Base-by-base conservation (phyloP, 768 basidiomycete species). In the Suillus lakei region DNA sequence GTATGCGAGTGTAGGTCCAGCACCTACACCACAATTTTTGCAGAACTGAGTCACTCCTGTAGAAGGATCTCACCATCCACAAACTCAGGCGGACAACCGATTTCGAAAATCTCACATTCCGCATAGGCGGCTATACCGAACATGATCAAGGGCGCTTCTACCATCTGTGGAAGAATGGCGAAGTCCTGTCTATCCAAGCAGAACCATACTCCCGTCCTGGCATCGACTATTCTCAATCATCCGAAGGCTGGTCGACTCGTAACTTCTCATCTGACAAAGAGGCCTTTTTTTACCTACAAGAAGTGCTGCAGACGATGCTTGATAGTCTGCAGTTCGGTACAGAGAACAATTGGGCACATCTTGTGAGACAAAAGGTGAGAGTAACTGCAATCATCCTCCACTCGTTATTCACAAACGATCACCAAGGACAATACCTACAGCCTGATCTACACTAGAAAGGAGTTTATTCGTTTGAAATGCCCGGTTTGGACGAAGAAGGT, bases 401-500 rank as follows among this genome's bases (percentile, higher is more conserved):
- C 10, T 28, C 58, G 4, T 41, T 21, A 41, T 59, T 41, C 41
- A 59, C 26, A 41, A 12, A 28, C 18, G 6, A 28, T n/a, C 21
- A n/a, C 39, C 26, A 10, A 59, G 65, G 69, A 74, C 48, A 63
- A 63, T 16, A 67, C 43, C 3, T 75, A 76, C 44, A 70, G 70
- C 18, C 60, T 79, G 53, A 66, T 69, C n/a, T 78, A 77, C 59
- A 66, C 21, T 55, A 71, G 72, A 50, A 76, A 71, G 32, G 67
- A 30, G 34, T 60, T 69, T 34, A 30, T 78, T 12, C 61, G 62
- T 41, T 21, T 59, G 28, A 60, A 71, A 34, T 70, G 68, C 32
- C 63, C 56, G 3, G 72, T 79, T 66, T 78, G 75, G 76, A 76
- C 74, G 43, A 77, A 76, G 70, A 75, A 76, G 77, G 73, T 74